Percentiles rank a stretch among this genome's conserved stretches.
Evolutionary conservation across 306 rosid genomes (phyloP).

Genomic region (Betula pendula): DNA sequence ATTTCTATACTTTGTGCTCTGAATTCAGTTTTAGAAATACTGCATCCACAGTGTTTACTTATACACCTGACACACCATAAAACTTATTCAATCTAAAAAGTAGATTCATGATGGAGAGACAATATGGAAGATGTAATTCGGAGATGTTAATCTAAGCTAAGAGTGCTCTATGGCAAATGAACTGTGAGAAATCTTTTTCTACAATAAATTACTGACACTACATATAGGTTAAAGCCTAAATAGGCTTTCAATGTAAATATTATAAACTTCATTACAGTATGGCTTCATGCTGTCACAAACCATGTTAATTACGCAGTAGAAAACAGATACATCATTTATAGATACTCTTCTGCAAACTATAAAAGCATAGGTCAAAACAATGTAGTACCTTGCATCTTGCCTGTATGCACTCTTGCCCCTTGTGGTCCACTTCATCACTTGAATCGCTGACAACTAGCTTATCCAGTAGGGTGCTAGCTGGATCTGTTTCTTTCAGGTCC

Average conservation of each 20-base stretch:
- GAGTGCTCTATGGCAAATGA: background rate
- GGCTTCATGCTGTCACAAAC: background rate
- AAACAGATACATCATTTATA: background rate
- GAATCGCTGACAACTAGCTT: conserved; percentile 18
- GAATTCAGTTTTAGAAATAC: background rate
- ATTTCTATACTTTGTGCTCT: background rate
- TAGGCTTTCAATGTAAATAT: background rate
- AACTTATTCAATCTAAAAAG: background rate
- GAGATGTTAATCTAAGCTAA: background rate
- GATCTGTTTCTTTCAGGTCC: conserved; percentile 13
- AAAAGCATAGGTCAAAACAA: background rate
- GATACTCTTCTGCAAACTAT: background rate
- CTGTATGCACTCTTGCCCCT: conserved; percentile 14
- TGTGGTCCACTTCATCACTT: conserved; percentile 17
- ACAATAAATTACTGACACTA: background rate
- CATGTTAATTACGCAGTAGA: background rate
- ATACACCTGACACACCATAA: background rate
- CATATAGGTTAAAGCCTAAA: background rate
- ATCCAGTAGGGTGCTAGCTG: conserved; percentile 6
- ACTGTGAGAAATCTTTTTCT: background rate
- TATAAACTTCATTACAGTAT: background rate
- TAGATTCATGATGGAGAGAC: background rate
- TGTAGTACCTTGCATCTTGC: conserved; percentile 28
- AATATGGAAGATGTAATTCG: background rate
- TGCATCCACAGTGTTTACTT: background rate